phyloP scores from a whole-genome alignment of 208 protist genomes.

The Leishmania gerbilli region DNA sequence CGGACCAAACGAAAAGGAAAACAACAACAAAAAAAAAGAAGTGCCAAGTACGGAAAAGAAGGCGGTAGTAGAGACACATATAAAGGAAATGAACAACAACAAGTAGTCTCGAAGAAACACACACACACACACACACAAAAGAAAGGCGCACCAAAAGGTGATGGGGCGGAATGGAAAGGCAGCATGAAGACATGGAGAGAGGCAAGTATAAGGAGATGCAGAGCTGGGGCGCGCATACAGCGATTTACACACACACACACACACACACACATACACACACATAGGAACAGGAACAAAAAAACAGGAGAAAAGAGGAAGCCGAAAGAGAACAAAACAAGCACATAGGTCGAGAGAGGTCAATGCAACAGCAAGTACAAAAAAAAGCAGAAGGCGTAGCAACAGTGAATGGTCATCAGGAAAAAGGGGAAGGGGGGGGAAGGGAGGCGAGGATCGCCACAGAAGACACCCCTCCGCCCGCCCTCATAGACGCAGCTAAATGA shows the following conservation, averaged over 20 bases:
- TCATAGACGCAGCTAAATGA: too few relatives aligned
- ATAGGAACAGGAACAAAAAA: not conserved
- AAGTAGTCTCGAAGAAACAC: not conserved
- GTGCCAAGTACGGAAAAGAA: not conserved
- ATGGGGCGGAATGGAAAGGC: not conserved
- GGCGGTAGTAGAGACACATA: not conserved
- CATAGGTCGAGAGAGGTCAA: not conserved
- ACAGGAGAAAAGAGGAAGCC: not conserved
- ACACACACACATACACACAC: not conserved
- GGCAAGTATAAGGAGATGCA: not conserved
- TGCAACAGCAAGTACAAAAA: not conserved
- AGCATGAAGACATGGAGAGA: not conserved
- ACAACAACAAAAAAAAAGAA: not conserved
- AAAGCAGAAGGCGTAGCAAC: slow-evolving; percentile 11
- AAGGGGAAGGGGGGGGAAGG: not conserved
- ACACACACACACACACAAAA: not conserved
- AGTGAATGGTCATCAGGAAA: not conserved
- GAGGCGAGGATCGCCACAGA: not conserved
- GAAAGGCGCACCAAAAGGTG: not conserved
- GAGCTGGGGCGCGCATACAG: not conserved
- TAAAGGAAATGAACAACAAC: not conserved
- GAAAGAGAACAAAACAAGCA: not conserved
- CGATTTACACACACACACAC: not conserved
- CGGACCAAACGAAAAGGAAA: not conserved
- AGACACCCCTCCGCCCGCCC: not conserved